Evolutionary conservation across 129 eudicot genomes (phyloP), one percentile per base, ranked within the genome.

Genomic region (carrot (Daucus carota)): DNA sequence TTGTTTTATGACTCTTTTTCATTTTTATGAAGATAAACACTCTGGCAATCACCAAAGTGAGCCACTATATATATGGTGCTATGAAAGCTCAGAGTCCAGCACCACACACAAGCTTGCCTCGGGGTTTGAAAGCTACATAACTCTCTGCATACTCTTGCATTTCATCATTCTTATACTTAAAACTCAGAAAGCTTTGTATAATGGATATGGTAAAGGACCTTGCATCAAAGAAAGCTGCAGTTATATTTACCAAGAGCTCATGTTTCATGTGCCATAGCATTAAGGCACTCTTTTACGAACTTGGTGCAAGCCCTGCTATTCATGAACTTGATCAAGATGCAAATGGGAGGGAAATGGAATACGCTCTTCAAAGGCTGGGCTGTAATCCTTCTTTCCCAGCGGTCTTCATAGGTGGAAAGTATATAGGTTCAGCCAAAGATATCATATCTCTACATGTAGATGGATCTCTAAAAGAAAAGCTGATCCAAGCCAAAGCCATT

Each of bases 241-340:
- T 95, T 74, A 95, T 95, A 81, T 95, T 95, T 84, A 88, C 96
- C 52, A 95, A 92, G 85, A 89, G 97, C 79, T 86, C 99, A 17
- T 92, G 97, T 69, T 95, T 92, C 87, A 95, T 95, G 99, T 89
- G 92, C 77, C 91, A 95, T 63, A 95, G 99, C 86, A 88, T 95
- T 72, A 88, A 83, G 86, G 84, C 92, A 42, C 84, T 95, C 70
- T 89, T 95, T 80, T 85, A 95, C 31, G 92, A 95, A 28, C 87
- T 95, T 41, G 99, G 99, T 44, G 96, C 99, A 29, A 95, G 92
- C 81, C 99, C 99, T 15, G 96, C 87, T 17, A 81, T 95, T 59
- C 91, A 95, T 80, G 99, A 95, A 79, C 86, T 92, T 29, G 99
- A 95, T 76, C 83, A 85, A 38, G 96, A 89, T 24, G 75, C 84